phyloP scores from a whole-genome alignment of 495 filamentous ascomycete species.

The Viridothelium virens region DNA sequence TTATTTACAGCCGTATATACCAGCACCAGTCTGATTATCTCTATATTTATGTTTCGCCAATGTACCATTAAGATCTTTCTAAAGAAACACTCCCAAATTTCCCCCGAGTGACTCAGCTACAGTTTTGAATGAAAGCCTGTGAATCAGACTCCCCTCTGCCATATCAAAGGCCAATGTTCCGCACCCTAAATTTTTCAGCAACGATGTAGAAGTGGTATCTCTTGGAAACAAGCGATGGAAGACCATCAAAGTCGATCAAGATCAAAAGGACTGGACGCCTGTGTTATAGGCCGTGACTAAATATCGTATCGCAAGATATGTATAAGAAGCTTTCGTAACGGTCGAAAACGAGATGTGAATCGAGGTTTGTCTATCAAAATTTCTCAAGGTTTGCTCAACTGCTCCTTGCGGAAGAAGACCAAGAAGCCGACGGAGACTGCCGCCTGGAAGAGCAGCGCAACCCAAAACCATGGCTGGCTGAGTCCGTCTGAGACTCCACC shows the following conservation, averaged over 20 bases:
- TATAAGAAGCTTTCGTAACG: conserved; percentile 5
- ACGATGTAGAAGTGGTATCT: neutral
- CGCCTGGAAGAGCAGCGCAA: conserved; percentile 53
- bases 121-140: neutral
- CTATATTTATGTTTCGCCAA: neutral
- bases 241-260: neutral
- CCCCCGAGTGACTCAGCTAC: neutral
- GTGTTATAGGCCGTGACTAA: neutral
- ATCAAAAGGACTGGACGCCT: neutral
- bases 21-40: neutral
- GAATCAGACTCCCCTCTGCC: neutral
- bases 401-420: conserved; percentile 64
- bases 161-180: neutral
- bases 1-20: neutral
- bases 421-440: conserved; percentile 59
- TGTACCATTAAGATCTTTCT: neutral
- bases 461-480: conserved; percentile 57
- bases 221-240: neutral
- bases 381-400: conserved; percentile 53
- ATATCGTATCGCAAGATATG: conserved; percentile 10
- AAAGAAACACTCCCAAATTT: neutral
- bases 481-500: conserved; percentile 40
- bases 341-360: neutral
- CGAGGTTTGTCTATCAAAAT: too few relatives aligned
- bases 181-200: neutral